phyloP scores from a whole-genome alignment of 352 stramenopile genomes.

The Plasmopara halstedii region DNA sequence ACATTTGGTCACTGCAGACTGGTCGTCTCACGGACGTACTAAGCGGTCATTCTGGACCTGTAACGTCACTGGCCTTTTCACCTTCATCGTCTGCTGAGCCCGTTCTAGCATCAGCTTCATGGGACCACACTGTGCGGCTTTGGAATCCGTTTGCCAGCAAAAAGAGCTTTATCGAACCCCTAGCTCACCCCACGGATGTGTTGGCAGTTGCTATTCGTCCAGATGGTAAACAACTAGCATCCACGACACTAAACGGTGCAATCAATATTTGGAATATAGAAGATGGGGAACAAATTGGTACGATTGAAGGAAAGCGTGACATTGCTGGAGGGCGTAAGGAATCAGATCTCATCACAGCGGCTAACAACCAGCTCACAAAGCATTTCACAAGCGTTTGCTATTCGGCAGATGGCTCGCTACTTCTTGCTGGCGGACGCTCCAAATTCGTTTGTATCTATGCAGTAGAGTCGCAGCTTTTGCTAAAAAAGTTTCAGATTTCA shows the following conservation, averaged over 20 bases:
- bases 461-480: conserved; percentile 88
- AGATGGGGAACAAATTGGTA: conserved; percentile 89
- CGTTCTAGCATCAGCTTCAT: conserved; percentile 93
- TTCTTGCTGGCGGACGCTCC: conserved; percentile 95
- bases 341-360: conserved; percentile 72
- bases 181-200: conserved; percentile 95
- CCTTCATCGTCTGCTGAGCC: conserved; percentile 70
- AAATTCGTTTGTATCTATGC: conserved; percentile 99
- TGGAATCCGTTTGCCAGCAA: conserved; percentile 99
- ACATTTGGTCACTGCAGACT: conserved; percentile 96
- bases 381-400: conserved; percentile 99
- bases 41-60: conserved; percentile 95
- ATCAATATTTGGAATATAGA: conserved; percentile 97
- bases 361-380: conserved; percentile 90
- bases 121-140: conserved; percentile 97
- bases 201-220: conserved; percentile 94
- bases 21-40: conserved; percentile 97
- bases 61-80: conserved; percentile 92
- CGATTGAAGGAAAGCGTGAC: conserved; percentile 96
- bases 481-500: conserved; percentile 99
- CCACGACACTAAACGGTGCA: conserved; percentile 93
- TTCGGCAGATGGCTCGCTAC: conserved; percentile 95
- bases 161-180: conserved; percentile 91
- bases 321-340: conserved; percentile 90
- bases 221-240: conserved; percentile 95